Evolutionary conservation across 2,329 filamentous ascomycete genomes (phyloP), one percentile per base, ranked within the genome.

Genomic region (Ophiostoma quercus): DNA sequence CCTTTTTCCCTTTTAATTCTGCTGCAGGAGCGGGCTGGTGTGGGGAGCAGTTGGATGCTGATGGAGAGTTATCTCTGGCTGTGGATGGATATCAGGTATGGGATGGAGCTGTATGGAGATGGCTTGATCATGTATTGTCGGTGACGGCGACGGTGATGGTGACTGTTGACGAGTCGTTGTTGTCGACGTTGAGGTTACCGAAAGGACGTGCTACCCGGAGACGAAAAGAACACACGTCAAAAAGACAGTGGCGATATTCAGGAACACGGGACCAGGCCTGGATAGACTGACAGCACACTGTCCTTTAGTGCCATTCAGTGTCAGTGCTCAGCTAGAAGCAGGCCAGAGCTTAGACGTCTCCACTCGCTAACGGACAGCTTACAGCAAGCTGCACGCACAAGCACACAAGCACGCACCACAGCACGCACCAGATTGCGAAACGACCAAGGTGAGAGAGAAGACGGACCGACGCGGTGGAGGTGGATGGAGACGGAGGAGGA

Each of bases 401-500:
- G 34, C 34, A 34, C 34, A n/a, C n/a, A n/a, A n/a, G 34, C 34
- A 34, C 34, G 34, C 34, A 34, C 34, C 4, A 5, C 34, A 34
- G 60, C 60, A 65, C 32, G 19, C 19, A 39, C 34, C n/a, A 39
- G 39, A 65, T 39, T 65, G 62, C 62, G 62, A 65, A 65, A 65
- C 62, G 34, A 41, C 62, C 62, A 65, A 39, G 34, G 60, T 63
- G 62, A 65, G 62, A 65, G 32, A 22, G 32, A 37, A 39, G 62
- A 39, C 62, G 62, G 62, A 65, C 62, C 62, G 62, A 22, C 62
- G 62, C 62, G 62, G 62, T 65, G 62, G 62, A 65, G 34, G 62
- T 25, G 62, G 62, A 41, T 39, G 62, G 34, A 39, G 62, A 39
- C 32, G 7, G 60, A 63, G 6, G 34, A n/a, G 11, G 62, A 65